phyloP scores from a whole-genome alignment of 176 grass and related monocot genomes.

The Bothriochloa decipiens region DNA sequence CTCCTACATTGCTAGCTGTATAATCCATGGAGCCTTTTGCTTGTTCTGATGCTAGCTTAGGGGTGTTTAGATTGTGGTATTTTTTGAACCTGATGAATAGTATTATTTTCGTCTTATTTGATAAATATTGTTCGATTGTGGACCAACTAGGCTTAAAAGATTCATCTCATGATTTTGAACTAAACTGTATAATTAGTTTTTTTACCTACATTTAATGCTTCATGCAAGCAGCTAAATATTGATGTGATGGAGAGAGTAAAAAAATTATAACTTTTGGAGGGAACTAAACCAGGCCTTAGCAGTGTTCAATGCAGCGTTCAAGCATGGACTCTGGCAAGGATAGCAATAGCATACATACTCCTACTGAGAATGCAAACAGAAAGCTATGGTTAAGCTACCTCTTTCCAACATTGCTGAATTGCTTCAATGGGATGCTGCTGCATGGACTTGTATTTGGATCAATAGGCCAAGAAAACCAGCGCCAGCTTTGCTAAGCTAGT shows the following conservation, averaged over 20 bases:
- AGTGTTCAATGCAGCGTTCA: slow-evolving; percentile 26
- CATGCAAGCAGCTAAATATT: too few relatives aligned
- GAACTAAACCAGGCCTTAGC: too few relatives aligned
- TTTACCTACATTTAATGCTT: too few relatives aligned
- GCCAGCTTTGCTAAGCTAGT: neutral
- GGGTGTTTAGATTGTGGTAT: too few relatives aligned
- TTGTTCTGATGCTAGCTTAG: neutral
- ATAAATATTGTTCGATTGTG: too few relatives aligned
- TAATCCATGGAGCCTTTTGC: slow-evolving; percentile 25
- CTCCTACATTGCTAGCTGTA: neutral
- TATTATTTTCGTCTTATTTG: too few relatives aligned
- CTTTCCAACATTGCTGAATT: neutral
- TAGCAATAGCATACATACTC: neutral
- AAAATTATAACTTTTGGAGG: too few relatives aligned
- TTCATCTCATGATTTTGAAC: too few relatives aligned
- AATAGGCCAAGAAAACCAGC: slow-evolving; percentile 7
- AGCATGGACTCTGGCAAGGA: neutral
- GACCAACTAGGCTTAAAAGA: too few relatives aligned
- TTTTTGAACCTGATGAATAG: too few relatives aligned
- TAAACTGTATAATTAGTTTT: too few relatives aligned
- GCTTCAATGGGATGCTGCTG: neutral
- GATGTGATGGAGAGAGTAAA: too few relatives aligned
- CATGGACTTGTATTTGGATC: slow-evolving; percentile 23
- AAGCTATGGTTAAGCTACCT: slow-evolving; percentile 32
- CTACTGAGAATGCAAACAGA: slow-evolving; percentile 29